These are phyloP conservation scores for Gossypium davidsonii DNA, from an alignment of 441 rosid genomes.

Conservation along the genomic window DNA sequence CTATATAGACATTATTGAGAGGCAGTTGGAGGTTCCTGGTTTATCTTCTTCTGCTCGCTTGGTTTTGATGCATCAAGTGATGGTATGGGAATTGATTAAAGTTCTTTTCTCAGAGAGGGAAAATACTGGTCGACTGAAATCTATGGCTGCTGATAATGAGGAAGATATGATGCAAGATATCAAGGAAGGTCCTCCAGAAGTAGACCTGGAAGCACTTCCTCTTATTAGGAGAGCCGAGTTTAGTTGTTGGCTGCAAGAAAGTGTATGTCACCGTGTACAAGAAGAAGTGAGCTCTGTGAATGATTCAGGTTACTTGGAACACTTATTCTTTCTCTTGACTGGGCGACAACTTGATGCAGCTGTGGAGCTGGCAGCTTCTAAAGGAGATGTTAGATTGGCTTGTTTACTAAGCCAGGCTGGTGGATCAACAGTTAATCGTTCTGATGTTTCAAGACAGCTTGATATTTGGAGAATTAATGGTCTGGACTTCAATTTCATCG, in stretches of 20 bases:
- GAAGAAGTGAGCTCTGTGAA: constrained; percentile 69
- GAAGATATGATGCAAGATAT: constrained; percentile 88
- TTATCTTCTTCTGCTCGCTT: constrained; percentile 59
- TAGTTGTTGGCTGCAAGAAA: constrained; percentile 89
- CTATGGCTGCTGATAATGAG: constrained; percentile 69
- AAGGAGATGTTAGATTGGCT: constrained; percentile 91
- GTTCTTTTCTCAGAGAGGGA: constrained; percentile 87
- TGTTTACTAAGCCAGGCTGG: constrained; percentile 97
- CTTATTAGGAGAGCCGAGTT: constrained; percentile 91
- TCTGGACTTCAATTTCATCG: constrained; percentile 79
- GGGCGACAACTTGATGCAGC: constrained; percentile 86
- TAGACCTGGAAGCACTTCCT: constrained; percentile 71
- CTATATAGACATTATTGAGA: constrained; percentile 75
- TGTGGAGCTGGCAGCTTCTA: constrained; percentile 82
- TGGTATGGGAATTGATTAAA: constrained; percentile 93
- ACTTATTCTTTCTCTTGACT: constrained; percentile 72
- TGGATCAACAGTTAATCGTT: constrained; percentile 72
- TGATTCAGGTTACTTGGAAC: constrained; percentile 72
- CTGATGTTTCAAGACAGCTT: constrained; percentile 70
- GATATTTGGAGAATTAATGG: constrained; percentile 83
- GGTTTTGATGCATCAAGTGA: constrained; percentile 84
- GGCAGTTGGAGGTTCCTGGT: constrained; percentile 74
- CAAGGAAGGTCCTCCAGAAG: constrained; percentile 60
- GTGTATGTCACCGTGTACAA: constrained; percentile 89
- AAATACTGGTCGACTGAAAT: constrained; percentile 42